Conservation (phyloP, 345 rosid genomes). For the Abelmoschus esculentus region DNA sequence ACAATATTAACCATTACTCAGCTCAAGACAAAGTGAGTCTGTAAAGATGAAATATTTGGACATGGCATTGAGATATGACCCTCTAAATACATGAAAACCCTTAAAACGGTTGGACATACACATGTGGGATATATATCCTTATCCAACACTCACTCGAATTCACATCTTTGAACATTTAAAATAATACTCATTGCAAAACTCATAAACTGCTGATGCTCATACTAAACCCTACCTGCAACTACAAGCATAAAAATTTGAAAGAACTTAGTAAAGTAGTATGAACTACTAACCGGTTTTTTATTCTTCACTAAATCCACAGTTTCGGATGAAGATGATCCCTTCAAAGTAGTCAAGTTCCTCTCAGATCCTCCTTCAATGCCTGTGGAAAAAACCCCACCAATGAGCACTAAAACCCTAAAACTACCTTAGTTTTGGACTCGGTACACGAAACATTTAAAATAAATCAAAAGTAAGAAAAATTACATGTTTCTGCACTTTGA, state of each 20-base stretch:
- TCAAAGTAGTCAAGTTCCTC: conserved; percentile 24
- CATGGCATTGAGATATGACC: not conserved
- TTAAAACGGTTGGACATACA: not conserved
- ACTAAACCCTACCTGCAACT: not conserved
- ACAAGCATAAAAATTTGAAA: not conserved
- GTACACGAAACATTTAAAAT: not conserved
- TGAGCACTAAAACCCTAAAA: not conserved
- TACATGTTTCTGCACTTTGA: conserved; percentile 39
- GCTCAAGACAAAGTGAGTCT: too few relatives aligned
- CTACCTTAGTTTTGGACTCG: not conserved
- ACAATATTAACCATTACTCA: not conserved
- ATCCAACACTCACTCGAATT: not conserved
- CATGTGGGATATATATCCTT: not conserved
- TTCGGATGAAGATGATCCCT: conserved; percentile 39
- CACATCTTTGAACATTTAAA: not conserved
- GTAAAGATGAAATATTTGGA: not conserved
- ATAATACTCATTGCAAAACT: too few relatives aligned
- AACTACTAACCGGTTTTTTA: conserved; percentile 53
- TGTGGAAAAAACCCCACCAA: conserved; percentile 19
- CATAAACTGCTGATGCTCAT: not conserved
- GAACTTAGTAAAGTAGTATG: not conserved
- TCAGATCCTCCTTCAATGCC: conserved; percentile 35
- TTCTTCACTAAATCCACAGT: conserved; percentile 37
- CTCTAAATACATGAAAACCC: not conserved
- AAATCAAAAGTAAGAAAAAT: conserved; percentile 17